A percentile compares a stretch with the other conserved stretches of the same genome.
Conservation (phyloP, 257 asterid species). For the Oldenlandia corymbosa region DNA sequence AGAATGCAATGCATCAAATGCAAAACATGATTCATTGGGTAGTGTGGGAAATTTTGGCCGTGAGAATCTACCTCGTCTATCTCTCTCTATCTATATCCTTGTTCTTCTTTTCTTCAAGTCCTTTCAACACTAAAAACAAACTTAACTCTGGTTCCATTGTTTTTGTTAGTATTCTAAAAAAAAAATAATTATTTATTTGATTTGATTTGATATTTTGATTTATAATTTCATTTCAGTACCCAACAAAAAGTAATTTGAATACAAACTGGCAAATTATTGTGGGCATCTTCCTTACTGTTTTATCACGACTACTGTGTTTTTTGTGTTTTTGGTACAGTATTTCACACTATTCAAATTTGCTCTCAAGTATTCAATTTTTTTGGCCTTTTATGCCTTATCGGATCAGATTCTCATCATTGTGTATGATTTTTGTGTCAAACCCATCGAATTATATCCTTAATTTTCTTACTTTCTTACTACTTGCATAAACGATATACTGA, state of each 20-base stretch:
- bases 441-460: background rate
- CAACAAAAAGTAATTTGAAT: too few species aligned
- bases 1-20: conserved; percentile 12
- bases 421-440: background rate
- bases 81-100: too few species aligned
- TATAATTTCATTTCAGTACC: conserved; percentile 13
- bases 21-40: background rate
- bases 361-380: background rate
- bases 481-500: too few species aligned
- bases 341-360: conserved; percentile 8
- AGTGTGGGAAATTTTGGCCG: too few species aligned
- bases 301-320: conserved; percentile 10
- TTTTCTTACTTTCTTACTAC: too few species aligned
- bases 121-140: conserved; percentile 38
- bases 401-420: conserved; percentile 5
- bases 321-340: too few species aligned
- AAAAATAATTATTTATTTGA: background rate
- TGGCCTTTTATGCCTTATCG: conserved; percentile 9
- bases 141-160: conserved; percentile 12
- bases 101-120: too few species aligned
- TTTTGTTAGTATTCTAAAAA: background rate
- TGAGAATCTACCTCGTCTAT: conserved; percentile 23
- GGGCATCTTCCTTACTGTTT: conserved; percentile 14
- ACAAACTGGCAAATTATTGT: too few species aligned
- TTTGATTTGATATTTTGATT: too few species aligned